Base-by-base conservation (phyloP, 306 rosid genomes). In the Rubus parviflorus region DNA sequence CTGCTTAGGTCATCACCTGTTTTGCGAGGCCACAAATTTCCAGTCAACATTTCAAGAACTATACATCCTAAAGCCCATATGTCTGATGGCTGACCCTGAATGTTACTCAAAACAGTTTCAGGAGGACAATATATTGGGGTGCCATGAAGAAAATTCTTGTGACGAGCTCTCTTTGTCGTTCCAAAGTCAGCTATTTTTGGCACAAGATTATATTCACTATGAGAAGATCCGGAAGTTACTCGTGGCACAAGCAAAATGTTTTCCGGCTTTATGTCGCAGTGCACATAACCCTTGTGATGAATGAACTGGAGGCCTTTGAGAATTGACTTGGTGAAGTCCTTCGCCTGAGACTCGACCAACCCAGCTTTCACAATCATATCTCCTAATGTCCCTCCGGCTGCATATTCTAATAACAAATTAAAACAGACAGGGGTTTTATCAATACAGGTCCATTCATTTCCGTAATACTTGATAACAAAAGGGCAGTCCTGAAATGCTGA, bases 161-260 rank as follows among this genome's bases (percentile, higher is more conserved):
- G 6, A 37, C 3, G 0, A 47, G 20, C 38, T 6, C 38, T 69
- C 73, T 69, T 69, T 46, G 73, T n/a, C 57, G 46, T 4, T 15
- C 73, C 73, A 3, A 69, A 69, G n/a, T 69, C 73, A 19, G 22
- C 73, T 22, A 46, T 69, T 69, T 69, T 69, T 7, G 73, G 54
- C 57, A 69, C 73, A 69, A 69, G 43, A 5, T 25, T 25, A 25
- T 25, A 25, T 25, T 25, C 30, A 25, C 30, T 25, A 25, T 25
- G 30, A 25, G 30, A 25, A 25, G 30, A 25, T 25, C 30, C 30
- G 30, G 30, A 25, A 25, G 30, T 25, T 25, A 25, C 1, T 25
- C 1, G 30, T 25, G 30, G 15, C 60, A 54, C 60, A 54, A 54
- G 60, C 7, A 54, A n/a, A 13, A 54, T 54, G 17, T 54, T 54